A percentile compares a stretch with the other conserved stretches of the same genome.
Conservation (phyloP, 306 rosid species). For the Astragalus glycyphyllos region DNA sequence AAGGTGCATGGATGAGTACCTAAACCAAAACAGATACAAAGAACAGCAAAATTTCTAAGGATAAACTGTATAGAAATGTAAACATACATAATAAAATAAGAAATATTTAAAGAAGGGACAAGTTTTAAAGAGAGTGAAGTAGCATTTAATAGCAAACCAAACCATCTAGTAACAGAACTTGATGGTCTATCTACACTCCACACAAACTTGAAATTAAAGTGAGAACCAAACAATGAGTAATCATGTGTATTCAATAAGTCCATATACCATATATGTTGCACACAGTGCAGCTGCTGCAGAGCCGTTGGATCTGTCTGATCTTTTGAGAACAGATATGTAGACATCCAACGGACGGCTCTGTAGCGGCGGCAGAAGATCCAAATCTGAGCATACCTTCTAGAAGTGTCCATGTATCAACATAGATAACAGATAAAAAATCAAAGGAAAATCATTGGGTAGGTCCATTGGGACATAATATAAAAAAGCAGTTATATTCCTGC, state of each 20-base stretch:
- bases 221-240: neutral
- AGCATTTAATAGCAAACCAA: neutral
- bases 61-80: neutral
- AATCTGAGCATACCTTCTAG: too few species aligned
- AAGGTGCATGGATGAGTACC: neutral
- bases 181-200: neutral
- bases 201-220: slow-evolving; percentile 9
- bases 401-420: neutral
- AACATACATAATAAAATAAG: neutral
- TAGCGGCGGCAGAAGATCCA: too few species aligned
- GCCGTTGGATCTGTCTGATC: too few species aligned
- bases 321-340: too few species aligned
- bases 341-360: too few species aligned
- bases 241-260: neutral
- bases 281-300: too few species aligned
- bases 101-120: neutral
- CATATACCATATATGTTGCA: neutral
- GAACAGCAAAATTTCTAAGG: neutral
- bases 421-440: neutral
- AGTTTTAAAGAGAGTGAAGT: neutral
- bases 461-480: slow-evolving; percentile 25
- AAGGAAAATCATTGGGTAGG: slow-evolving; percentile 14
- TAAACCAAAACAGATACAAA: neutral
- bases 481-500: neutral
- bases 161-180: neutral